Conservation (phyloP, 164 flowering plant genomes). For the Annona cherimola region DNA sequence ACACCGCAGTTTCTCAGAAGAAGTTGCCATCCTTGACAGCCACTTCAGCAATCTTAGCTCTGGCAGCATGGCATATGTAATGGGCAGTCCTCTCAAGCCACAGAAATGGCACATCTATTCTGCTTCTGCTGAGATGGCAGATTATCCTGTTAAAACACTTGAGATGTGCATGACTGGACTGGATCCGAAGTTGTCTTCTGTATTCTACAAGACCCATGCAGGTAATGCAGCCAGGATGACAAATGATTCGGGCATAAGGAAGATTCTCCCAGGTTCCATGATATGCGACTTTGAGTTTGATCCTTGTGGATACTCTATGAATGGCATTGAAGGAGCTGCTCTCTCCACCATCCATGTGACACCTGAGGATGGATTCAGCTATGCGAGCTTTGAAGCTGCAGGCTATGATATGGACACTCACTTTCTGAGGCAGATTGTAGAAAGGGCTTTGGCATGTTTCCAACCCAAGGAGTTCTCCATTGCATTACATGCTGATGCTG, state of each 20-base stretch:
- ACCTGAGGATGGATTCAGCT: slow-evolving; percentile 91
- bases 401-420: slow-evolving; percentile 48
- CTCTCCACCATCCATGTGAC: slow-evolving; percentile 88
- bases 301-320: slow-evolving; percentile 93
- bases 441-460: slow-evolving; percentile 67
- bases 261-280: slow-evolving; percentile 62
- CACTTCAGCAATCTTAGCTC: slow-evolving; percentile 39
- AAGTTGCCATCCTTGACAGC: slow-evolving; percentile 60
- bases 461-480: slow-evolving; percentile 61
- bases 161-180: slow-evolving; percentile 93
- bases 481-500: slow-evolving; percentile 42
- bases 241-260: slow-evolving; percentile 52
- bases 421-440: slow-evolving; percentile 34
- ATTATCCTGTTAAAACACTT: slow-evolving; percentile 21
- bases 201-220: slow-evolving; percentile 51
- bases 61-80: slow-evolving; percentile 49
- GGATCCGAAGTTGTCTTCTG: slow-evolving; percentile 54
- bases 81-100: slow-evolving; percentile 35
- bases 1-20: slow-evolving; percentile 78
- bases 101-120: slow-evolving; percentile 82
- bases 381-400: slow-evolving; percentile 75
- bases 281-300: slow-evolving; percentile 83
- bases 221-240: slow-evolving; percentile 66
- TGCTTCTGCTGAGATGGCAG: slow-evolving; percentile 31
- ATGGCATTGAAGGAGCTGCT: slow-evolving; percentile 54